Evolutionary conservation across 106 monocot genomes (phyloP).

Genomic region (Dioscorea dumetorum): DNA sequence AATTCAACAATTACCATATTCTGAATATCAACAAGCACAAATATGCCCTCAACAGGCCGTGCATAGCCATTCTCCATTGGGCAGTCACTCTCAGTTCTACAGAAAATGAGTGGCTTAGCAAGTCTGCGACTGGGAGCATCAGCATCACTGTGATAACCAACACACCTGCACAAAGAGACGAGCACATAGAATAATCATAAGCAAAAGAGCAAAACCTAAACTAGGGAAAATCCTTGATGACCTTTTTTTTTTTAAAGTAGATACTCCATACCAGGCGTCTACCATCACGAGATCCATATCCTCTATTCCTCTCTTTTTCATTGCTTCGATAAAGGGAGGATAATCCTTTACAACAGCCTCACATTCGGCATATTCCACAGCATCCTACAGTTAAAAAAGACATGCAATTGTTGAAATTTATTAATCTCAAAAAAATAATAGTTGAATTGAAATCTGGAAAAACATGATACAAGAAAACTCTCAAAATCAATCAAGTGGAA

Average conservation of each 20-base stretch:
- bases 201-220: neutral
- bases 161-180: slow-evolving; percentile 57
- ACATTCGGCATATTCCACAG: slow-evolving; percentile 95
- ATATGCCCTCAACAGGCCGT: slow-evolving; percentile 92
- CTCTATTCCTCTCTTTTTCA: slow-evolving; percentile 95
- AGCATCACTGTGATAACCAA: slow-evolving; percentile 80
- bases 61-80: slow-evolving; percentile 99
- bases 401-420: neutral
- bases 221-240: neutral
- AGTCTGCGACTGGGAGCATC: slow-evolving; percentile 93
- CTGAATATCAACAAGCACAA: slow-evolving; percentile 90
- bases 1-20: slow-evolving; percentile 85
- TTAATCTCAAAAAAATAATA: too few species aligned
- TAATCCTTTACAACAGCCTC: slow-evolving; percentile 89
- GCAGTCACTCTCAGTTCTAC: slow-evolving; percentile 92
- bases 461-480: too few species aligned
- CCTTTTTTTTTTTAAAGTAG: neutral
- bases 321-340: slow-evolving; percentile 89
- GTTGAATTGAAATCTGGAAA: too few species aligned
- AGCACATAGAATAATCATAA: neutral
- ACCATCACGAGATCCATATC: slow-evolving; percentile 99
- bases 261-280: slow-evolving; percentile 75
- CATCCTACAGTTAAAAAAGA: slow-evolving; percentile 50
- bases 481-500: too few species aligned
- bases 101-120: slow-evolving; percentile 86